Evolutionary conservation across 75 land plant species (phyloP).

Genomic region (Sequoiadendron giganteum): DNA sequence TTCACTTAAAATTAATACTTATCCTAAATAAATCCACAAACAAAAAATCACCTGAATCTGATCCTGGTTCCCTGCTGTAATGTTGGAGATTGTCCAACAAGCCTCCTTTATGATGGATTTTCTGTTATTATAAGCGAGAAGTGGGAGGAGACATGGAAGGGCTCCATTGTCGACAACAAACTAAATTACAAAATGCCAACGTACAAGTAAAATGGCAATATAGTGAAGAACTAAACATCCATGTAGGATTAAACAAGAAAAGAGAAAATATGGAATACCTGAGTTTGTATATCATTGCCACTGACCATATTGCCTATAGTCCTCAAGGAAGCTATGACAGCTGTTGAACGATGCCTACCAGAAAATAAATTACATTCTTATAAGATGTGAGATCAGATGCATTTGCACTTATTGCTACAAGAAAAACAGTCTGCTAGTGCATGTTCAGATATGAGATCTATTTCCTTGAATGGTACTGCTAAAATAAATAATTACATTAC

Average conservation of each 20-base stretch:
- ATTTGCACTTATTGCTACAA: neutral
- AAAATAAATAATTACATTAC: neutral
- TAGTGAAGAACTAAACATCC: constrained; percentile 17
- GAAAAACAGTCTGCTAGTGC: neutral
- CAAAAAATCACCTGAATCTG: constrained; percentile 57
- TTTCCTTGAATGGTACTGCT: neutral
- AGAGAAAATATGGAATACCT: constrained; percentile 14
- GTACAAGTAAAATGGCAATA: constrained; percentile 24
- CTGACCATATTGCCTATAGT: constrained; percentile 67
- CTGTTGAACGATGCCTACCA: constrained; percentile 34
- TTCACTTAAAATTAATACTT: neutral
- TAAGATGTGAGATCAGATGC: neutral
- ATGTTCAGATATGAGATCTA: neutral
- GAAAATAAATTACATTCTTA: neutral
- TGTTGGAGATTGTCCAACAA: constrained; percentile 76
- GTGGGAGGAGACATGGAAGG: neutral
- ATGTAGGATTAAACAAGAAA: neutral
- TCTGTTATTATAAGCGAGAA: constrained; percentile 4
- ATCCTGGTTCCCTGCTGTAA: constrained; percentile 69
- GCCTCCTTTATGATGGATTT: constrained; percentile 70
- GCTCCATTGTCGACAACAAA: constrained; percentile 1
- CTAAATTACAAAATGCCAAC: constrained; percentile 39
- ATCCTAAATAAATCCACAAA: too few species aligned
- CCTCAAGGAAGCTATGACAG: constrained; percentile 49
- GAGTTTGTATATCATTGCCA: constrained; percentile 66